Percentiles rank a stretch among this genome's conserved stretches.
phyloP scores from a whole-genome alignment of 176 grass and related monocot genomes.

The Bromus sterilis region DNA sequence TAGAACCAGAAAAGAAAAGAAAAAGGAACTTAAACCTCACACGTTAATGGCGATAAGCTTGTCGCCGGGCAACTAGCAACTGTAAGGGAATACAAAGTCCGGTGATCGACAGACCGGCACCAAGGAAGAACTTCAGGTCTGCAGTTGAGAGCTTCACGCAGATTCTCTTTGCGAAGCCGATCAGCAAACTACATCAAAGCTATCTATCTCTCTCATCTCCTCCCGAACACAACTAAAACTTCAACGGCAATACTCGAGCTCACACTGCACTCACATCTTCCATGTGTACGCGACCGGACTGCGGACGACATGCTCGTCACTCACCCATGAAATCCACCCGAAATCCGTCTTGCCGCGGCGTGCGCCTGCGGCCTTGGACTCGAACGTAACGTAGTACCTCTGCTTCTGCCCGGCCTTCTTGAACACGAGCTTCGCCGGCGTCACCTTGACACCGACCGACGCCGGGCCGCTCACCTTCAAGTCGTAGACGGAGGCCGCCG shows the following conservation, averaged over 20 bases:
- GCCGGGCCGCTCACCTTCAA: constrained; percentile 54
- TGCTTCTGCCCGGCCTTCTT: constrained; percentile 61
- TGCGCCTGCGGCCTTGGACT: constrained; percentile 24
- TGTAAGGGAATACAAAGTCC: constrained; percentile 4
- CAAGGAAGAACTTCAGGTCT: constrained; percentile 24
- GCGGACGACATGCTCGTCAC: constrained; percentile 41
- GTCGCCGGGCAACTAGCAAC: background rate
- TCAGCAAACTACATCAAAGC: constrained; percentile 37
- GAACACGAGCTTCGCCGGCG: constrained; percentile 57
- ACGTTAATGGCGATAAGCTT: constrained; percentile 33
- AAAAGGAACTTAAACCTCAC: constrained; percentile 18
- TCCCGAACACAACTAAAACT: background rate
- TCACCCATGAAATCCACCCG: constrained; percentile 80
- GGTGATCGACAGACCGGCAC: background rate
- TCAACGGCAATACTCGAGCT: too few species aligned
- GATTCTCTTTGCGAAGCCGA: constrained; percentile 70
- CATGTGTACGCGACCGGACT: constrained; percentile 69
- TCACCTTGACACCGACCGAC: constrained; percentile 44
- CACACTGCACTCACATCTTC: too few species aligned
- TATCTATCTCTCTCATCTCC: constrained; percentile 24
- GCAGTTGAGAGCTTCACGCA: constrained; percentile 42
- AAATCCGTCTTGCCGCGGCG: constrained; percentile 35
- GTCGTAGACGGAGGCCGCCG: constrained; percentile 43
- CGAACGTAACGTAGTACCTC: constrained; percentile 68
- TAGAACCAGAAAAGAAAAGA: constrained; percentile 5